These are phyloP conservation scores for Acer yangbiense DNA, from an alignment of 345 rosid genomes.

Conservation along the genomic window DNA sequence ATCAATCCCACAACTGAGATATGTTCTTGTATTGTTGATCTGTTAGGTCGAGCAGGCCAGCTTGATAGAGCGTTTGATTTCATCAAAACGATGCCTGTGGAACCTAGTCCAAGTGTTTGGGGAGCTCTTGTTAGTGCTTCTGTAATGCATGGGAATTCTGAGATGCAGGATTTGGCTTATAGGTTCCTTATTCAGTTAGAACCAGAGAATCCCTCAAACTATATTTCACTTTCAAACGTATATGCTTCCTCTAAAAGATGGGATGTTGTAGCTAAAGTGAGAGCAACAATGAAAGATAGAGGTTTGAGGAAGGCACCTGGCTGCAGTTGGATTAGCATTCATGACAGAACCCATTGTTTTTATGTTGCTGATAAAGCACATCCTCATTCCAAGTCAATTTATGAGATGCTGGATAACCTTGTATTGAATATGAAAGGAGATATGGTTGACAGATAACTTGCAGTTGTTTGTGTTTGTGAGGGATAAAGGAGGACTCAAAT, in stretches of 20 bases:
- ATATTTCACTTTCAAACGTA: slow-evolving; percentile 57
- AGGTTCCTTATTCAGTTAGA: slow-evolving; percentile 54
- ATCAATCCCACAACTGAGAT: slow-evolving; percentile 58
- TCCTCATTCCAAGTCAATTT: slow-evolving; percentile 41
- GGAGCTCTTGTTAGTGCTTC: slow-evolving; percentile 70
- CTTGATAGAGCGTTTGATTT: slow-evolving; percentile 53
- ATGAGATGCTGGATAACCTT: slow-evolving; percentile 54
- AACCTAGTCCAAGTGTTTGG: slow-evolving; percentile 70
- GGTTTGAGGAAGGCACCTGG: slow-evolving; percentile 70
- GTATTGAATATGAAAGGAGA: slow-evolving; percentile 45
- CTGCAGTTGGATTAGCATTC: slow-evolving; percentile 67
- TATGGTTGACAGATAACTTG: slow-evolving; percentile 14
- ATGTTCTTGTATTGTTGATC: slow-evolving; percentile 68
- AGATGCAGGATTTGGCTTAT: slow-evolving; percentile 65
- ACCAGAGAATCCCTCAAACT: slow-evolving; percentile 68
- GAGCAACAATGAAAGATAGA: slow-evolving; percentile 56
- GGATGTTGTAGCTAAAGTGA: slow-evolving; percentile 62
- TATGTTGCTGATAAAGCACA: slow-evolving; percentile 57
- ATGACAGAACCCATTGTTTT: slow-evolving; percentile 50
- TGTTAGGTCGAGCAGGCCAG: slow-evolving; percentile 62
- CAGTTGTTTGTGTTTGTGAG: neutral
- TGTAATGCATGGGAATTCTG: slow-evolving; percentile 54
- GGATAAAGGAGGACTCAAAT: neutral
- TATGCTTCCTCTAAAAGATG: slow-evolving; percentile 63
- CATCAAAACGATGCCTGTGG: slow-evolving; percentile 54